These are phyloP conservation scores for Microcos paniculata DNA, from an alignment of 345 rosid species.

Conservation along the genomic window DNA sequence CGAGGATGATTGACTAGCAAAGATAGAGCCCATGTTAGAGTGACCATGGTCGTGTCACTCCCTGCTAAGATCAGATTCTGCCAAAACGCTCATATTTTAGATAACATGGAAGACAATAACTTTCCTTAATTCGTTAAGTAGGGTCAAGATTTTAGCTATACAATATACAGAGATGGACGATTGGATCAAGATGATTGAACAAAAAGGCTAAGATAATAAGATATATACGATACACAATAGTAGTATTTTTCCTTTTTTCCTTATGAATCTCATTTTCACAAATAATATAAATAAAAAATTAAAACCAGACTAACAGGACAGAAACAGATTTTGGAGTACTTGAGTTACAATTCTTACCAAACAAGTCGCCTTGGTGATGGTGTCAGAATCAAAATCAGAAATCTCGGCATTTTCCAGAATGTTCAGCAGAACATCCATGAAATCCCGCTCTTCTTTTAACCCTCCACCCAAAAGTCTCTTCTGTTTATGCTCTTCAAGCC, in stretches of 20 bases:
- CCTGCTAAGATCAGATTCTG: slow-evolving; percentile 18
- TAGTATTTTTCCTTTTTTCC: too few relatives aligned
- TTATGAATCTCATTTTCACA: too few relatives aligned
- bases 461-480: slow-evolving; percentile 8
- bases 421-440: slow-evolving; percentile 35
- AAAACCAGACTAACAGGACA: too few relatives aligned
- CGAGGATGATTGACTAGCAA: slow-evolving; percentile 16
- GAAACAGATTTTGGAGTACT: background rate
- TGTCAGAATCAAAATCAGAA: slow-evolving; percentile 22
- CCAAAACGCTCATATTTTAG: too few relatives aligned
- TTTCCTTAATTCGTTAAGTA: too few relatives aligned
- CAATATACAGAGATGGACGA: too few relatives aligned
- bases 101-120: background rate
- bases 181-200: too few relatives aligned
- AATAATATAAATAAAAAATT: too few relatives aligned
- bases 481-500: slow-evolving; percentile 43
- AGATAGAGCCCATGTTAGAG: slow-evolving; percentile 21
- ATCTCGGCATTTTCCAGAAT: slow-evolving; percentile 18
- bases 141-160: too few relatives aligned
- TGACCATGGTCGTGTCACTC: slow-evolving; percentile 15
- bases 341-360: slow-evolving; percentile 13
- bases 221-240: too few relatives aligned
- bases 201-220: too few relatives aligned
- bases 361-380: slow-evolving; percentile 32
- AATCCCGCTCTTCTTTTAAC: slow-evolving; percentile 23